These are phyloP conservation scores for Cutaneotrichosporon dermatis DNA, from an alignment of 1,284 basidiomycete species.

Conservation along the genomic window DNA sequence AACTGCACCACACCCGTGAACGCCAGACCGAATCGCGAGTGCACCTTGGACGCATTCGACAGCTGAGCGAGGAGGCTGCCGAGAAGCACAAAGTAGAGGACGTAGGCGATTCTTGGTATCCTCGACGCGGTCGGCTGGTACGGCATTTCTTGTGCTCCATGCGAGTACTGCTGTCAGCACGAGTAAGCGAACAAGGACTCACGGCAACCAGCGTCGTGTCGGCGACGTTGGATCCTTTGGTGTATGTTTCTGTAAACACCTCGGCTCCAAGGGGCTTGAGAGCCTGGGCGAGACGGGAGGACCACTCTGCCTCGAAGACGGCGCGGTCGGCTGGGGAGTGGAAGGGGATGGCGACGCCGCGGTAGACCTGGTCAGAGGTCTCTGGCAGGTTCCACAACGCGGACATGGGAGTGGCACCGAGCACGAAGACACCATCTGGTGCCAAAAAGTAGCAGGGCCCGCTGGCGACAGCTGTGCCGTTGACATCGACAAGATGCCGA, in stretches of 20 bases:
- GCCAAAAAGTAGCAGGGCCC: constrained; percentile 33
- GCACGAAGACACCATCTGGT: constrained; percentile 3
- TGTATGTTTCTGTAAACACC: constrained; percentile 35
- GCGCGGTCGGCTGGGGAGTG: constrained; percentile 19
- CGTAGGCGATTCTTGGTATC: constrained; percentile 4
- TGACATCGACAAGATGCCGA: constrained; percentile 21
- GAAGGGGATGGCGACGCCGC: constrained; percentile 29
- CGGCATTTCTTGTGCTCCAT: background rate
- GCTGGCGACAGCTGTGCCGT: constrained; percentile 4
- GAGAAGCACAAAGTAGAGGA: constrained; percentile 75
- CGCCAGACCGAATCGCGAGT: constrained; percentile 84
- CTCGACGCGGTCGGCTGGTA: background rate
- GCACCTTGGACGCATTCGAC: constrained; percentile 73
- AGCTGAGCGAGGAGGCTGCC: constrained; percentile 73
- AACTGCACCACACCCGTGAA: constrained; percentile 92
- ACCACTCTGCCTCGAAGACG: constrained; percentile 28
- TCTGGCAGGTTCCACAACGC: constrained; percentile 4
- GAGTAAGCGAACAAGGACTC: constrained; percentile 7
- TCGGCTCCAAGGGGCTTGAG: constrained; percentile 31
- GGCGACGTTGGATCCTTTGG: constrained; percentile 6
- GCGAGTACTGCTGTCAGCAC: constrained; percentile 5
- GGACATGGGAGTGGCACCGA: constrained; percentile 8
- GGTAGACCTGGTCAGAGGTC: constrained; percentile 24
- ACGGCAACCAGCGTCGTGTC: constrained; percentile 26
- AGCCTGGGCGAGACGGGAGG: constrained; percentile 12